Conservation (phyloP, 176 grass and related monocot species). For the Alloteropsis semialata region DNA sequence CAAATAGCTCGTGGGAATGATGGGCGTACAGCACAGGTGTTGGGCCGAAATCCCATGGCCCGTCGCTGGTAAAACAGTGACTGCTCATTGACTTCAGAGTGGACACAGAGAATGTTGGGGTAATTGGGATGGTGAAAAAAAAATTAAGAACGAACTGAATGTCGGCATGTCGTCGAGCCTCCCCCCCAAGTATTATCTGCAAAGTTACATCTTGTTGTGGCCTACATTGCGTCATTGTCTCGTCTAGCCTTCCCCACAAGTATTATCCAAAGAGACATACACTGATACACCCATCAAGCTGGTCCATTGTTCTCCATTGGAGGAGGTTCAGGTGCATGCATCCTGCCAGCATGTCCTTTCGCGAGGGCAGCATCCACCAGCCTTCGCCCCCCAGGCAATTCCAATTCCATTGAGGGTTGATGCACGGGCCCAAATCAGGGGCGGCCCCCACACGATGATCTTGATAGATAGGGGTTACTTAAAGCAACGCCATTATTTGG, state of each 20-base stretch:
- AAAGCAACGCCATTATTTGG: constrained; percentile 37
- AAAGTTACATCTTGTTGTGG: background rate
- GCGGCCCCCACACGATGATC: constrained; percentile 29
- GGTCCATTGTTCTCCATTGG: constrained; percentile 4
- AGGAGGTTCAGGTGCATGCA: constrained; percentile 52
- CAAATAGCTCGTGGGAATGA: background rate
- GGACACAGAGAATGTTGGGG: background rate
- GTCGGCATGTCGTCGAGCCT: too few relatives aligned
- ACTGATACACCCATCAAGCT: background rate
- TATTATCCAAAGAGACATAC: background rate
- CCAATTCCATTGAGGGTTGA: constrained; percentile 27
- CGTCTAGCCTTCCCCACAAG: background rate
- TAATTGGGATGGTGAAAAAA: background rate
- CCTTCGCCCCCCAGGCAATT: constrained; percentile 30
- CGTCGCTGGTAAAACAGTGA: background rate
- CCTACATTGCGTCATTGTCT: background rate
- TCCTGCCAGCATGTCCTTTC: constrained; percentile 26
- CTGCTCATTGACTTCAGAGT: background rate
- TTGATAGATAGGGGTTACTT: background rate
- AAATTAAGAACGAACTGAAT: background rate
- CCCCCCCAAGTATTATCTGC: too few relatives aligned
- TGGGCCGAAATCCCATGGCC: background rate
- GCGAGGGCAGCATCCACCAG: constrained; percentile 42
- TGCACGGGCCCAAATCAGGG: constrained; percentile 30
- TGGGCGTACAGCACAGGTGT: background rate